phyloP scores from a whole-genome alignment of 139 green algal genomes.

The Chlamydomonas schloesseri region DNA sequence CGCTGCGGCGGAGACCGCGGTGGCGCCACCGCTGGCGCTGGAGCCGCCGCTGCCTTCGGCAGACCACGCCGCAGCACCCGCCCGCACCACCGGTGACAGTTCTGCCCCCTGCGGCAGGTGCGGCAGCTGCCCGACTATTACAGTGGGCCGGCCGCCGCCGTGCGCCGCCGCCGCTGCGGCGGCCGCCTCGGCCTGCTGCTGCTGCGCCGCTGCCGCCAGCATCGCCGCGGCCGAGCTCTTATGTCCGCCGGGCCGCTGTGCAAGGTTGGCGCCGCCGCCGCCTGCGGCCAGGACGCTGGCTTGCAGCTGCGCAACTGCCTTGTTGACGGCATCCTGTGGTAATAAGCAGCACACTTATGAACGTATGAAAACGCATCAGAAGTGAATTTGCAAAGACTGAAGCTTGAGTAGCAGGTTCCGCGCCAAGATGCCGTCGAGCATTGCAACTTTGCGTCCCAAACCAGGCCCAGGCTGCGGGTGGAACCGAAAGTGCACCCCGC shows the following conservation, averaged over 20 bases:
- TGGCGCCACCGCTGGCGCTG: not conserved
- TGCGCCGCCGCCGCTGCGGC: too few species aligned
- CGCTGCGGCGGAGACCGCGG: not conserved
- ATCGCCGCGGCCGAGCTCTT: not conserved
- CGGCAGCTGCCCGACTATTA: not conserved
- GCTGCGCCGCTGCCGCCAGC: not conserved
- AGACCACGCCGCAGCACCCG: not conserved
- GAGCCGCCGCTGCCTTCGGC: not conserved
- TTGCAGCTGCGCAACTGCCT: slow-evolving; percentile 23
- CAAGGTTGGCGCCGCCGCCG: not conserved
- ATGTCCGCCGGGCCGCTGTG: not conserved
- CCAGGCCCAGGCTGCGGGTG: too few species aligned
- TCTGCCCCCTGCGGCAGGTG: not conserved
- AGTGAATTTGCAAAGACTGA: too few species aligned
- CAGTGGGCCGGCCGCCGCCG: not conserved
- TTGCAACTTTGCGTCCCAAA: too few species aligned
- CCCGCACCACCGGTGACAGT: slow-evolving; percentile 2
- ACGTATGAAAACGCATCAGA: too few species aligned
- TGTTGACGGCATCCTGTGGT: not conserved
- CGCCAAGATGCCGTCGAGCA: too few species aligned
- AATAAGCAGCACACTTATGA: too few species aligned
- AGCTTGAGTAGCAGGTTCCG: too few species aligned
- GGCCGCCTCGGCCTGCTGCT: not conserved
- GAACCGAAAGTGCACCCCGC: too few species aligned
- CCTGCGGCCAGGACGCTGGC: not conserved